A percentile compares a stretch with the other conserved stretches of the same genome.
Conservation (phyloP, 768 basidiomycete species). For the Albatrellus ellisii region DNA sequence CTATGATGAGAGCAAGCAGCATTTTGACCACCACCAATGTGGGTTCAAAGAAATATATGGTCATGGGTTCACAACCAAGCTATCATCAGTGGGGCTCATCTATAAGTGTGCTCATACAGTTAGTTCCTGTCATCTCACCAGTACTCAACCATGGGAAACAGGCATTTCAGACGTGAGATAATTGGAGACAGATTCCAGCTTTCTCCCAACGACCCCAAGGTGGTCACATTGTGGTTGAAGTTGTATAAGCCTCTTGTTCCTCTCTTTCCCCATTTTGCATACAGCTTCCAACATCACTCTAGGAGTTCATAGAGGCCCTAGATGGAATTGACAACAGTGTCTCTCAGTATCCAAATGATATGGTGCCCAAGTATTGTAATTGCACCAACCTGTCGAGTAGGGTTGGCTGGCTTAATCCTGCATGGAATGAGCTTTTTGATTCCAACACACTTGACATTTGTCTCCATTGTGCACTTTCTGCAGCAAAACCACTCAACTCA, state of each 20-base stretch:
- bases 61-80: conserved; percentile 74
- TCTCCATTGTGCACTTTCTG: conserved; percentile 8
- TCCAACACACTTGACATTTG: conserved; percentile 62
- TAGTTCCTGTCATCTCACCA: background rate
- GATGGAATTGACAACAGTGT: conserved; percentile 96
- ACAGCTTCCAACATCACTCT: conserved; percentile 5
- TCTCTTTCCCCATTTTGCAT: background rate
- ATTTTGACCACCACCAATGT: conserved; percentile 95
- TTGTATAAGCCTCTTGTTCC: conserved; percentile 57
- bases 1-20: conserved; percentile 65
- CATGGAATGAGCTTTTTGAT: conserved; percentile 78
- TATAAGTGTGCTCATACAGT: conserved; percentile 60
- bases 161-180: conserved; percentile 84
- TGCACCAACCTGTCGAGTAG: conserved; percentile 79
- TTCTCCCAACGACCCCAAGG: conserved; percentile 41
- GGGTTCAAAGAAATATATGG: conserved; percentile 88
- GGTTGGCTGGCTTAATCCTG: conserved; percentile 75
- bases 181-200: conserved; percentile 49
- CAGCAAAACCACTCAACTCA: background rate
- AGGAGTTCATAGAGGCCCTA: conserved; percentile 92
- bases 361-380: conserved; percentile 58
- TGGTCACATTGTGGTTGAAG: conserved; percentile 74
- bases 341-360: conserved; percentile 56
- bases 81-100: conserved; percentile 85
- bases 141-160: conserved; percentile 17